Conservation (phyloP, 2,329 filamentous ascomycete species). For the Zarea fungicola region DNA sequence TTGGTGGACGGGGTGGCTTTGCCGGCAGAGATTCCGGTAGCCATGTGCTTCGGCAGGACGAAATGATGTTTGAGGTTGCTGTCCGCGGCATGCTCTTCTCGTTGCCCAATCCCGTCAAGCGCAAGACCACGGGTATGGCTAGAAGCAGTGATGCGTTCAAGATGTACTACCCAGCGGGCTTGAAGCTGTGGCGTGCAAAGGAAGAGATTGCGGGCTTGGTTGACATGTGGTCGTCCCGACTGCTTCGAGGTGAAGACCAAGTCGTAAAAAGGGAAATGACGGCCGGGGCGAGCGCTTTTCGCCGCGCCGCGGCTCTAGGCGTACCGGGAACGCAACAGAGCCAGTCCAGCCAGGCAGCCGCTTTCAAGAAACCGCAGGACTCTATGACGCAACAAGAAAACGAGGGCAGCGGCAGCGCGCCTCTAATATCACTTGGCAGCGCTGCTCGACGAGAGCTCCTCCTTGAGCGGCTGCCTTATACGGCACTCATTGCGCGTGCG, state of each 20-base stretch:
- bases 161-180: slow-evolving; percentile 86
- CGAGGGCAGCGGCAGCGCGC: slow-evolving; percentile 24
- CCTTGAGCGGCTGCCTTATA: slow-evolving; percentile 82
- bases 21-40: slow-evolving; percentile 53
- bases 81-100: slow-evolving; percentile 81
- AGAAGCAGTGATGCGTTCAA: slow-evolving; percentile 62
- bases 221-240: slow-evolving; percentile 60
- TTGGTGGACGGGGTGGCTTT: slow-evolving; percentile 54
- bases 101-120: slow-evolving; percentile 79
- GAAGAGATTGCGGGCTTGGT: slow-evolving; percentile 76
- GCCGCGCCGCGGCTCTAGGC: slow-evolving; percentile 23
- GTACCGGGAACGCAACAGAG: slow-evolving; percentile 5
- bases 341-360: background rate
- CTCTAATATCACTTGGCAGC: slow-evolving; percentile 55
- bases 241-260: slow-evolving; percentile 50
- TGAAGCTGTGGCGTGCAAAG: slow-evolving; percentile 76
- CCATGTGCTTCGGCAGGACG: slow-evolving; percentile 82
- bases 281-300: slow-evolving; percentile 45
- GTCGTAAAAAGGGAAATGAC: slow-evolving; percentile 34
- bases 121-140: slow-evolving; percentile 43
- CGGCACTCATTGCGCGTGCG: slow-evolving; percentile 58
- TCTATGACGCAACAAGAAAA: slow-evolving; percentile 12
- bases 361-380: background rate
- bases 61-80: slow-evolving; percentile 88
- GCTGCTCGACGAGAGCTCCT: slow-evolving; percentile 69